Evolutionary conservation across 257 asterid species (phyloP).

Genomic region (Echites panduratus): DNA sequence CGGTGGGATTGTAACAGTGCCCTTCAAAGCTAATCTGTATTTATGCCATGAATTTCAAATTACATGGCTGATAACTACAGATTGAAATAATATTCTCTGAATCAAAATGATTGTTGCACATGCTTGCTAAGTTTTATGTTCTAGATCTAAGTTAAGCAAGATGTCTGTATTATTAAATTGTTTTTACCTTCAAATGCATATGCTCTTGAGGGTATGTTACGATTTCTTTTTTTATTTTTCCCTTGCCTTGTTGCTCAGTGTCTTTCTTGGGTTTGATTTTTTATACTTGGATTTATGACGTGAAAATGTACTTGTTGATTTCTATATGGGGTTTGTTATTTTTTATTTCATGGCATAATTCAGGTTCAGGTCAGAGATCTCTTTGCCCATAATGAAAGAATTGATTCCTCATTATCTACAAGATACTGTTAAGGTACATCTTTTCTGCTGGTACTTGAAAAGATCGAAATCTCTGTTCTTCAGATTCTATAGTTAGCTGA

Average conservation of each 20-base stretch:
- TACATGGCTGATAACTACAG: not conserved
- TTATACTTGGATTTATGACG: not conserved
- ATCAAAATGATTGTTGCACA: not conserved
- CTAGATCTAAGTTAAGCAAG: not conserved
- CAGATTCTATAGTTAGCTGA: not conserved
- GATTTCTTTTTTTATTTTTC: not conserved
- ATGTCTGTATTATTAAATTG: not conserved
- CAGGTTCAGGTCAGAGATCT: constrained; percentile 88
- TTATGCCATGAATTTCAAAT: not conserved
- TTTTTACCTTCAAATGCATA: not conserved
- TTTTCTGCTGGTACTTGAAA: not conserved
- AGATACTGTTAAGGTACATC: constrained; percentile 78
- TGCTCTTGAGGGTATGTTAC: not conserved
- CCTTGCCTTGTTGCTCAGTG: not conserved
- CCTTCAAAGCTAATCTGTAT: not conserved
- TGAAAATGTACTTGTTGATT: not conserved
- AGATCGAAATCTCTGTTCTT: not conserved
- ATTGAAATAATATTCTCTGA: not conserved
- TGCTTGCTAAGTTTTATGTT: not conserved
- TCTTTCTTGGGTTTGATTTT: not conserved
- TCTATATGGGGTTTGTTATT: not conserved
- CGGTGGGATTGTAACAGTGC: not conserved
- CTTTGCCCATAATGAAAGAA: constrained; percentile 85
- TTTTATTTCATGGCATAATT: constrained; percentile 25
- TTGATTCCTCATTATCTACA: constrained; percentile 92